Evolutionary conservation across 805 yeast genomes (phyloP).

Genomic region (Candida argentea): DNA sequence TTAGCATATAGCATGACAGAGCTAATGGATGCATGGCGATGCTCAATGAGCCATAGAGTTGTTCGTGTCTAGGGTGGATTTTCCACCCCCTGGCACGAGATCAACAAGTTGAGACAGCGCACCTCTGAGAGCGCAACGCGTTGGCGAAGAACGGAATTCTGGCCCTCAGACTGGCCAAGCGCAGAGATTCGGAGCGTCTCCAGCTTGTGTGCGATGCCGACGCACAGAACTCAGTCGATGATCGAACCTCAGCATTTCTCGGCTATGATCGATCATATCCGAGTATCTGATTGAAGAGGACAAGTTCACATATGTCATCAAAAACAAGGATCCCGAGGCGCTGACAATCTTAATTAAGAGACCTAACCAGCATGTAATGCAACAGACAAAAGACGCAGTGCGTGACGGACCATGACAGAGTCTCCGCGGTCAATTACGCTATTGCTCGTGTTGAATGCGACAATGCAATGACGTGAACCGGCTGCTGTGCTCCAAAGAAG

Average conservation of each 20-base stretch:
- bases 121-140: no score
- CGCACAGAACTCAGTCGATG: slow-evolving; percentile 96
- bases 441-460: no score
- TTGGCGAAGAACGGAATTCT: slow-evolving; percentile 87
- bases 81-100: no score
- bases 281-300: slow-evolving; percentile 96
- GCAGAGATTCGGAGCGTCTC: slow-evolving; percentile 98
- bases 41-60: no score
- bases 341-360: slow-evolving; percentile 91
- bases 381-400: slow-evolving; percentile 93
- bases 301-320: slow-evolving; percentile 92
- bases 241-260: slow-evolving; percentile 63
- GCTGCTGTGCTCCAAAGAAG: no score
- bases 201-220: slow-evolving; percentile 95
- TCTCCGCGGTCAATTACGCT: no score
- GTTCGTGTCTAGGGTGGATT: no score
- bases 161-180: slow-evolving; percentile 94
- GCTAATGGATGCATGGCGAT: no score
- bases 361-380: slow-evolving; percentile 78
- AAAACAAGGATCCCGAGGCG: slow-evolving; percentile 78
- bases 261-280: slow-evolving; percentile 84
- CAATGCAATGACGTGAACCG: no score
- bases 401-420: no score
- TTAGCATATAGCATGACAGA: no score
- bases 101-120: no score